Percentiles rank a stretch among this genome's conserved stretches.
phyloP scores from a whole-genome alignment of 2,329 filamentous ascomycete species.

The Aspergillus intermedius region DNA sequence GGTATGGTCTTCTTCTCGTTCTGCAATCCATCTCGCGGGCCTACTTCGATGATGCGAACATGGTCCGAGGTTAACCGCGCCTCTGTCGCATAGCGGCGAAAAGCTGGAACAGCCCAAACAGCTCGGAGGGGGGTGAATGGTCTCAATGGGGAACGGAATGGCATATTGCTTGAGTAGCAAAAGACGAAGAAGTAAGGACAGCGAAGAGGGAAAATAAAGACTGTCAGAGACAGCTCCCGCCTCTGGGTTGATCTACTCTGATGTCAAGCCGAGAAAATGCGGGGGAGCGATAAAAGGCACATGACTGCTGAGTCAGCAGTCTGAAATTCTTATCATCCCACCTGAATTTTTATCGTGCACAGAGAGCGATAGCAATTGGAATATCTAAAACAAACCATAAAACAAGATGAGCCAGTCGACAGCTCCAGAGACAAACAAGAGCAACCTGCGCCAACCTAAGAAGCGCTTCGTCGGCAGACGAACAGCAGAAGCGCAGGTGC shows the following conservation, averaged over 20 bases:
- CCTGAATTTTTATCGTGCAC: background rate
- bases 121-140: slow-evolving; percentile 24
- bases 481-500: slow-evolving; percentile 53
- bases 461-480: slow-evolving; percentile 85
- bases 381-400: background rate
- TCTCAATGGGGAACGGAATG: slow-evolving; percentile 18
- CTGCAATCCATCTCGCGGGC: slow-evolving; percentile 48
- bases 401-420: background rate
- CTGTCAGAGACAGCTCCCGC: background rate
- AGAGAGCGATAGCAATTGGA: background rate
- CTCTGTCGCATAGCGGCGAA: slow-evolving; percentile 33
- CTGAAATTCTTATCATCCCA: slow-evolving; percentile 6
- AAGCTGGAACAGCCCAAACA: slow-evolving; percentile 13
- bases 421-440: background rate
- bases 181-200: too few species aligned
- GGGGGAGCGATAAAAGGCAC: background rate
- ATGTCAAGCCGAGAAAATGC: too few species aligned
- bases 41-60: slow-evolving; percentile 50
- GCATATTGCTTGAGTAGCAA: slow-evolving; percentile 16
- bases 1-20: slow-evolving; percentile 47
- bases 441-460: slow-evolving; percentile 62
- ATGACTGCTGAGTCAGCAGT: slow-evolving; percentile 6
- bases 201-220: too few species aligned
- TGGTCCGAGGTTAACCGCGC: slow-evolving; percentile 40
- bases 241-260: too few species aligned